Conservation (phyloP, 2,329 filamentous ascomycete genomes). For the Cytospora paraplurivora region DNA sequence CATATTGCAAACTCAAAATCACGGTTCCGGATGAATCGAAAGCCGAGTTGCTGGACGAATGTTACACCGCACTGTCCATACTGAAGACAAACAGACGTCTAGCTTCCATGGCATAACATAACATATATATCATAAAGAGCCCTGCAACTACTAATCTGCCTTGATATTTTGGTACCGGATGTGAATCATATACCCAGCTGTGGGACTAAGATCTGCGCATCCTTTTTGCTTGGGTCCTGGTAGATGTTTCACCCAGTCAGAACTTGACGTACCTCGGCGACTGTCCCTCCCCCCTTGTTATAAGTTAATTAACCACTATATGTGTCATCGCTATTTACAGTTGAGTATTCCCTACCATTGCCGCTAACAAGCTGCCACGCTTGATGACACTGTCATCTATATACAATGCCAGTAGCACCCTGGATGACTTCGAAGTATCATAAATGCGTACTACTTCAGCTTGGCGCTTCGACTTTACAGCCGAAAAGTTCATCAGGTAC, state of each 20-base stretch:
- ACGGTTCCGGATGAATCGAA: background rate
- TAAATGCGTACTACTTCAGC: too few relatives aligned
- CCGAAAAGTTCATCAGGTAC: too few relatives aligned
- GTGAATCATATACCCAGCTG: constrained; percentile 32
- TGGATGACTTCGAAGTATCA: too few relatives aligned
- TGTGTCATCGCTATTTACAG: background rate
- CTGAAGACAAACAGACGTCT: constrained; percentile 23
- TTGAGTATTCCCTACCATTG: constrained; percentile 1
- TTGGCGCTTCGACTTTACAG: too few relatives aligned
- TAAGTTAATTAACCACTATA: background rate
- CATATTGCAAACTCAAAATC: background rate
- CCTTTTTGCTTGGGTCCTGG: constrained; percentile 3
- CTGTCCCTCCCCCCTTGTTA: background rate
- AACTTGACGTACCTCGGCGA: background rate
- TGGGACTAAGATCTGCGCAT: constrained; percentile 22
- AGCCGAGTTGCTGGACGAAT: background rate
- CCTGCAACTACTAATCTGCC: constrained; percentile 31
- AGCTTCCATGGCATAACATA: constrained; percentile 30
- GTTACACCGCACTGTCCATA: constrained; percentile 14
- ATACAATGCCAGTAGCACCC: constrained; percentile 26
- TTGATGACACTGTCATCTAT: constrained; percentile 26
- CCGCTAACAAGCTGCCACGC: constrained; percentile 3
- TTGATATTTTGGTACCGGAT: constrained; percentile 33
- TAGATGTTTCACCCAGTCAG: background rate
- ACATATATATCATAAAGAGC: constrained; percentile 34